These are phyloP conservation scores for Sarocladium brachiariae DNA, from an alignment of 2,329 filamentous ascomycete species.

Conservation along the genomic window DNA sequence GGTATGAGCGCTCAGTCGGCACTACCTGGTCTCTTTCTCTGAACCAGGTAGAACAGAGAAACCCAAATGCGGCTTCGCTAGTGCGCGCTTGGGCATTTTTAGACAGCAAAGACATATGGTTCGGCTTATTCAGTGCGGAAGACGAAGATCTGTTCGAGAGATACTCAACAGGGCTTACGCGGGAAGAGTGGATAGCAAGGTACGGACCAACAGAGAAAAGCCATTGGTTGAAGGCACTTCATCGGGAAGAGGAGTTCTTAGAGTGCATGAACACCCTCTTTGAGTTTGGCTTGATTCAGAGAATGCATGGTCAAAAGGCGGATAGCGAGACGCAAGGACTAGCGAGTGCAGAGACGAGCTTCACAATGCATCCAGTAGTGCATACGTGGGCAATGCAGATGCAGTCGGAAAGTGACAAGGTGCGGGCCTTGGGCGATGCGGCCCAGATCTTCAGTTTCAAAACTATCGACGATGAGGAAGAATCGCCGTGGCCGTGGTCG, in stretches of 20 bases:
- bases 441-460: not conserved
- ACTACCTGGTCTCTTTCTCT: constrained; percentile 18
- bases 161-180: not conserved
- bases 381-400: constrained; percentile 16
- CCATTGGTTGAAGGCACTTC: not conserved
- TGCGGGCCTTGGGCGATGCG: not conserved
- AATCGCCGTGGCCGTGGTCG: not conserved
- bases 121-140: constrained; percentile 13
- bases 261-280: constrained; percentile 12
- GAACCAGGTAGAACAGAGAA: constrained; percentile 12
- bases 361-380: constrained; percentile 19
- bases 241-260: constrained; percentile 3
- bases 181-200: not conserved
- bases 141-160: not conserved
- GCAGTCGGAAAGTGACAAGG: not conserved
- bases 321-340: constrained; percentile 15
- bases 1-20: constrained; percentile 14
- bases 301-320: not conserved
- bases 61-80: constrained; percentile 14
- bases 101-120: constrained; percentile 17
- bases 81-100: constrained; percentile 19
- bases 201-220: not conserved
- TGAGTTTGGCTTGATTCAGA: constrained; percentile 13
- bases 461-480: not conserved
- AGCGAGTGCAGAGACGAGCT: constrained; percentile 11